Evolutionary conservation across 257 asterid genomes (phyloP), one percentile per base, ranked within the genome.

Genomic region (Cruciata laevipes): DNA sequence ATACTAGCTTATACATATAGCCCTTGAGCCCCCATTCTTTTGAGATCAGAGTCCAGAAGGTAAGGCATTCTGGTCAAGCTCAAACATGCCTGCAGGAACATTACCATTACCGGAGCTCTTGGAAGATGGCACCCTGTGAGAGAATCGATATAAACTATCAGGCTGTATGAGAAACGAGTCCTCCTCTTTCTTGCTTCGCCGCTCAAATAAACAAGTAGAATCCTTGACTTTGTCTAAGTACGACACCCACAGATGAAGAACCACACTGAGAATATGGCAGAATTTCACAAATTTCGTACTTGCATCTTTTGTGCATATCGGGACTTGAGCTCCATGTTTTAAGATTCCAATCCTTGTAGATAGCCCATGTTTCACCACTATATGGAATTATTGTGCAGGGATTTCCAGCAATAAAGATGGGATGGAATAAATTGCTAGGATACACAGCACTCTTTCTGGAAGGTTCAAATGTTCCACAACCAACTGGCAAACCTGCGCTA

Each of bases 231-330:
- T 90, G 57, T 83, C 81, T 49, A 88, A 60, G 84, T 67, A 79
- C 63, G 79, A 37, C 72, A 71, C 86, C 79, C 5, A 82, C 63
- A 25, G 20, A 13, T 14, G 21, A 63, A 84, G 75, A 67, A 90
- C 79, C 80, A 84, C 90, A 68, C 3, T 82, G 63, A 25, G 5
- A 6, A 63, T 38, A 63, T 12, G n/a, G 16, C 53, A 84, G 75
- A 69, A 90, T 81, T 80, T 86, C 90, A 69, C 86, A 96, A 66
- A 86, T 62, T 78, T 84, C 87, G 49, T 80, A 90, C 59, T 79
- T 77, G 73, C 51, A 83, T 65, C 73, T 63, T 62, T 63, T 56
- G 61, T 71, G 76, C 20, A 68, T 70, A 35, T 83, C 73, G 8
- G 86, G 77, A 51, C 75, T 61, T 9, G 67, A 65, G 52, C 74